Base-by-base conservation (phyloP, 768 basidiomycete species). In the Mycena belliarum region DNA sequence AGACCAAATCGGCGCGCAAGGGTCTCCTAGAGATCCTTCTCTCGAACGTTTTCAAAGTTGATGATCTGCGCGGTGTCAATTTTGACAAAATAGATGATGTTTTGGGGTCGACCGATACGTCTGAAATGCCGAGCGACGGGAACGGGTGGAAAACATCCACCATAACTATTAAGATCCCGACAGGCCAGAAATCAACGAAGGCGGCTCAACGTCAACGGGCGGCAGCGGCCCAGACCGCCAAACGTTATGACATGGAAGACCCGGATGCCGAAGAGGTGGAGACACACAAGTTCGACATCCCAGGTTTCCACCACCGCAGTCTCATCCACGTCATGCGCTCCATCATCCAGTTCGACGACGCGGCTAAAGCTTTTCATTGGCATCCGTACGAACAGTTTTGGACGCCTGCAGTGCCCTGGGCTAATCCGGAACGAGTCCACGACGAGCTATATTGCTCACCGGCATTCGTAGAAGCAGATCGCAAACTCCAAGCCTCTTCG, bases 331-430 rank as follows among this genome's bases (percentile, higher is more conserved):
- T 49, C 45, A 55, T 55, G 37, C 35, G 46, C n/a, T 47, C 45
- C 11, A 48, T 55, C 14, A 48, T 55, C 14, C 35, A 55, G 9
- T 62, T 53, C 40, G 61, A 66, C 21, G 38, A 53, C 4, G 60
- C 57, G 6, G 45, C 63, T 2, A 63, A 59, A 14, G 42, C 57
- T 20, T 72, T 70, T 49, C 71, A 72, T 43, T 66, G 62, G 59
- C 63, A 68, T 40, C 68, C 67, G 2, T 72, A 63, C 44, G 55
- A 67, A 32, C 66, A 70, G 46, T 57, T 52, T 25, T 72, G 71
- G 71, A 32, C 29, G 12, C 29, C 29, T 6, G 29, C 29, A 12
- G 29, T 12, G 29, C 29, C 29, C 6, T 32, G 29, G 29, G 29
- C 29, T 6, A 32, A 32, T 32, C 33, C 51, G 21, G 61, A 66